Conservation (phyloP, 306 rosid species). For the Alnus rubra region DNA sequence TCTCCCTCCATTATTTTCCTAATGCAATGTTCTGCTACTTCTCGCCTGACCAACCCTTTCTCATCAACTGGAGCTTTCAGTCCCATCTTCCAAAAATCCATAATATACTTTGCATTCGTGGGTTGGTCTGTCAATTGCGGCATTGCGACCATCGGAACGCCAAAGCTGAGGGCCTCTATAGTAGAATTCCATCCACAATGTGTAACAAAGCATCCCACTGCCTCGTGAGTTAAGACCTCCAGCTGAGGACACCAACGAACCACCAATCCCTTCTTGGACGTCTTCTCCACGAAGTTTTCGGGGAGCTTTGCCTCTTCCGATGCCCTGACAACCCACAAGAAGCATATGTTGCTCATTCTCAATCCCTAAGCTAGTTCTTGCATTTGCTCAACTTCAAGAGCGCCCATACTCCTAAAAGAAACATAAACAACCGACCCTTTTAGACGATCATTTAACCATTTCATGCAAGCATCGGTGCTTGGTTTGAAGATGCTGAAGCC, state of each 20-base stretch:
- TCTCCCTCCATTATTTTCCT: no score
- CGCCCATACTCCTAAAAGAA: background rate
- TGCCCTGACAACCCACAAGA: slow-evolving; percentile 4
- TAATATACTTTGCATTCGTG: background rate
- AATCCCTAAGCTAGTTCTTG: background rate
- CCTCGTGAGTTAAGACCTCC: no score
- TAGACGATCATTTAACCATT: slow-evolving; percentile 40
- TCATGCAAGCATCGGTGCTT: slow-evolving; percentile 24
- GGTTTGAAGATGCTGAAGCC: slow-evolving; percentile 34
- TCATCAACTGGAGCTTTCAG: background rate
- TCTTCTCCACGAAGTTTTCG: background rate
- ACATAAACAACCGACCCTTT: background rate
- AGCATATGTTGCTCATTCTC: background rate
- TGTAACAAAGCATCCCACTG: slow-evolving; percentile 8
- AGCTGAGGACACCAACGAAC: slow-evolving; percentile 5
- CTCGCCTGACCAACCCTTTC: no score
- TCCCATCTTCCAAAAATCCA: background rate
- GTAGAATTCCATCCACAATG: slow-evolving; percentile 2
- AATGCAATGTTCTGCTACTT: no score
- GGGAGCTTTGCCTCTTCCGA: background rate
- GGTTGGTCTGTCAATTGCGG: background rate
- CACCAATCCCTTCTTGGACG: background rate
- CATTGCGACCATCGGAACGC: background rate
- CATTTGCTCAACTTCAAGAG: background rate
- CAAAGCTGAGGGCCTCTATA: background rate